These are phyloP conservation scores for Atkinsonella hypoxylon DNA, from an alignment of 2,329 filamentous ascomycete species.

Conservation along the genomic window DNA sequence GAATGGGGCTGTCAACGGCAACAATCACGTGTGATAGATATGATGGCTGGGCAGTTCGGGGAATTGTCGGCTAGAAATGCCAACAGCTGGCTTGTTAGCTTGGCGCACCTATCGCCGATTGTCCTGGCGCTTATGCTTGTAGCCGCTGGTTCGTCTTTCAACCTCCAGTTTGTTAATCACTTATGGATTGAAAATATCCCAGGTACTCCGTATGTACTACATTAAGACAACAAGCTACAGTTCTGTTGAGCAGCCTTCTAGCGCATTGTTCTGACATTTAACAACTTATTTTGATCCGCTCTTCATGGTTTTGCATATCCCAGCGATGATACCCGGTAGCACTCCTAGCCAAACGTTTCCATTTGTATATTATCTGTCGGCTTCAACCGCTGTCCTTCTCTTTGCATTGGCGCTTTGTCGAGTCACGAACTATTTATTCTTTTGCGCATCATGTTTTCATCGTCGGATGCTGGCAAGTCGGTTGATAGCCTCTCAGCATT, in stretches of 20 bases:
- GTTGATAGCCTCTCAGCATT: slow-evolving; percentile 50
- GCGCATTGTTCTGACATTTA: background rate
- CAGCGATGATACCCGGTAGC: slow-evolving; percentile 41
- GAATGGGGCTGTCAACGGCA: background rate
- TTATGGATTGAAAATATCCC: background rate
- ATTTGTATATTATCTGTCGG: slow-evolving; percentile 24
- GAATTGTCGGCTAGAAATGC: slow-evolving; percentile 8
- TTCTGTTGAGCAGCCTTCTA: background rate
- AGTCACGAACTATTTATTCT: slow-evolving; percentile 2
- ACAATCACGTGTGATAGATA: slow-evolving; percentile 13
- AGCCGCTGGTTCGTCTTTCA: background rate
- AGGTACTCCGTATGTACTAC: background rate
- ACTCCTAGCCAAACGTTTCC: slow-evolving; percentile 12
- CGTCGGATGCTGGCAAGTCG: slow-evolving; percentile 48
- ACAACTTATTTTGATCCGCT: background rate
- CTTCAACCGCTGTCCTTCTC: slow-evolving; percentile 9
- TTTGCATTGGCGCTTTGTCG: background rate
- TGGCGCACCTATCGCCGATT: slow-evolving; percentile 5
- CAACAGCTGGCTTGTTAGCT: background rate
- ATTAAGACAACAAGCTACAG: background rate
- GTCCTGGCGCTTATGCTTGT: slow-evolving; percentile 9
- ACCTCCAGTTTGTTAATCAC: background rate
- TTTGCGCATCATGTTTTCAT: slow-evolving; percentile 44
- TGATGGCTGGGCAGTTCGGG: slow-evolving; percentile 1
- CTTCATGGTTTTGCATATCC: slow-evolving; percentile 1